Evolutionary conservation across 495 filamentous ascomycete species (phyloP).

Genomic region (Neurospora sp.): DNA sequence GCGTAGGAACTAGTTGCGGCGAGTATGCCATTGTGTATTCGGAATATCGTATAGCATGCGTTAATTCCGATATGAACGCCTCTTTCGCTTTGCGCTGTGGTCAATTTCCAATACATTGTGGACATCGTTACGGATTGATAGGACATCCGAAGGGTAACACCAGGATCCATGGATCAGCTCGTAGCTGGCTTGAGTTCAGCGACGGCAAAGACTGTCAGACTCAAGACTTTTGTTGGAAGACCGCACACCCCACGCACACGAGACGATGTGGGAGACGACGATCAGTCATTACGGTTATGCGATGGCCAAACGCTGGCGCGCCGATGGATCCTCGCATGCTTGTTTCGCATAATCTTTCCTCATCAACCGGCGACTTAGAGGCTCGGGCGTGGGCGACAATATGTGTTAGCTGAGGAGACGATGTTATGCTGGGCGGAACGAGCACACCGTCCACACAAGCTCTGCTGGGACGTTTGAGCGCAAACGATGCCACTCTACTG

Average conservation of each 20-base stretch:
- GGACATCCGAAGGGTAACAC: background rate
- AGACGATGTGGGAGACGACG: background rate
- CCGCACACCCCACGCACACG: background rate
- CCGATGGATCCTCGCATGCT: background rate
- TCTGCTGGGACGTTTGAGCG: background rate
- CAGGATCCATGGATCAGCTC: background rate
- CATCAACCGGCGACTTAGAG: background rate
- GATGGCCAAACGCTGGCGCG: background rate
- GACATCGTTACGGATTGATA: background rate
- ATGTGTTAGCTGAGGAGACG: conserved; percentile 9
- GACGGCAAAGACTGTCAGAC: background rate
- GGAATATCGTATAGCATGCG: background rate
- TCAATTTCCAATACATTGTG: background rate
- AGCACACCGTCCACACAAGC: conserved; percentile 8
- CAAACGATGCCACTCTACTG: background rate
- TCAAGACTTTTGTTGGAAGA: background rate
- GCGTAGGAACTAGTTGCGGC: background rate
- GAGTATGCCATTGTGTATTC: background rate
- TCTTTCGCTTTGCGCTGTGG: background rate
- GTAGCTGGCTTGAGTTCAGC: background rate
- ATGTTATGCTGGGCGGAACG: conserved; percentile 19
- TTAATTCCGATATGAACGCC: background rate
- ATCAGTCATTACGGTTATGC: background rate
- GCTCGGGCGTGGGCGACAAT: background rate
- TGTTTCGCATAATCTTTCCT: background rate